These are phyloP conservation scores for Penicillium malachiteum DNA, from an alignment of 495 filamentous ascomycete species.

Conservation along the genomic window DNA sequence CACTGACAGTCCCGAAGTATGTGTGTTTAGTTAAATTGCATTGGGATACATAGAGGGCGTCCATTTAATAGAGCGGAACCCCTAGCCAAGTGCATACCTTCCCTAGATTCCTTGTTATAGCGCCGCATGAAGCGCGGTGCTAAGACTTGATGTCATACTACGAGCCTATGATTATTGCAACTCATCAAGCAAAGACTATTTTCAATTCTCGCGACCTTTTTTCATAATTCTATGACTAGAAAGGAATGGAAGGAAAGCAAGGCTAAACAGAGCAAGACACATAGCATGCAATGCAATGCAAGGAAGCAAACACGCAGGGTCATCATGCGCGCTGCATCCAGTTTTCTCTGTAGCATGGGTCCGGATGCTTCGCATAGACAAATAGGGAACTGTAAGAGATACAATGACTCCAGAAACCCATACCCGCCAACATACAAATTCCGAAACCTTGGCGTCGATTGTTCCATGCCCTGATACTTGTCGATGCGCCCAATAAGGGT, in stretches of 20 bases:
- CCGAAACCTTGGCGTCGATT: constrained; percentile 23
- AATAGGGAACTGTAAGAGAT: constrained; percentile 13
- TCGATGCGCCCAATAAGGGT: constrained; percentile 19
- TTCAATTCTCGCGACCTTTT: constrained; percentile 45
- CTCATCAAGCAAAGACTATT: constrained; percentile 2
- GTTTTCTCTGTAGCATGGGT: constrained; percentile 32
- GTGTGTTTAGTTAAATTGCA: no score
- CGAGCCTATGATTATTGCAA: neutral
- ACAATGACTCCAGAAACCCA: constrained; percentile 8
- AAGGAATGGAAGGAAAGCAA: constrained; percentile 41
- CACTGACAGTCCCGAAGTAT: no score
- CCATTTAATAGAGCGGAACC: no score
- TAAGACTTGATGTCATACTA: no score
- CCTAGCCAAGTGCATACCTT: neutral
- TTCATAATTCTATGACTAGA: constrained; percentile 46
- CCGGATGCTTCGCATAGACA: constrained; percentile 23
- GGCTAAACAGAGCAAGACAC: constrained; percentile 39
- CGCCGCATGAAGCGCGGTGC: no score
- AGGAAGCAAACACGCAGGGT: constrained; percentile 29
- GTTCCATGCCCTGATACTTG: constrained; percentile 28
- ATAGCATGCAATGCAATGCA: constrained; percentile 29
- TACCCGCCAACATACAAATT: constrained; percentile 19
- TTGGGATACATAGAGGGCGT: no score
- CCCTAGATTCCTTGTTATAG: neutral
- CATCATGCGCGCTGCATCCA: constrained; percentile 34